Evolutionary conservation across 2,329 filamentous ascomycete species (phyloP).

Genomic region (Huntiella savannae): DNA sequence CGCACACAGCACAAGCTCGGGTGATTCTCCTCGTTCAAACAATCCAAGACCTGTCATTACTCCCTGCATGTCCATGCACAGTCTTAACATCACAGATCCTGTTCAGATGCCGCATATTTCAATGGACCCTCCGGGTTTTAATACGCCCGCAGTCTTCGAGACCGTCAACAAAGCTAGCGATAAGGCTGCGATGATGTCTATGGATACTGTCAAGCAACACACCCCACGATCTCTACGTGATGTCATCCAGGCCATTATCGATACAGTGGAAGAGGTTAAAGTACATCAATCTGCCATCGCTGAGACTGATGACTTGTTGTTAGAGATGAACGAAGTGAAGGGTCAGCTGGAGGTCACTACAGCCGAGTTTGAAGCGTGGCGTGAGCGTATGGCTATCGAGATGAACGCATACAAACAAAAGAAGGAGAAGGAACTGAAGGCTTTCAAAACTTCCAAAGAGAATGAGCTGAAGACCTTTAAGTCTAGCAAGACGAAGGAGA

Average conservation of each 20-base stretch:
- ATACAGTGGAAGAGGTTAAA: conserved; percentile 8
- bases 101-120: not conserved
- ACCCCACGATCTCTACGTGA: not conserved
- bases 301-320: conserved; percentile 8
- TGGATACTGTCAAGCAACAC: not conserved
- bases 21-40: not conserved
- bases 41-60: conserved; percentile 1
- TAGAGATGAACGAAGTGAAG: conserved; percentile 10
- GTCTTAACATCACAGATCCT: too few species aligned
- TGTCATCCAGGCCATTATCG: conserved; percentile 8
- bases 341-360: conserved; percentile 8
- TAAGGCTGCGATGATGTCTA: not conserved
- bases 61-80: conserved; percentile 4
- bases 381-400: conserved; percentile 9
- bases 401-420: conserved; percentile 8
- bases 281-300: conserved; percentile 4
- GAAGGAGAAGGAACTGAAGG: conserved; percentile 9
- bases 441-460: conserved; percentile 8
- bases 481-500: conserved; percentile 10
- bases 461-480: conserved; percentile 8
- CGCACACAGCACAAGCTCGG: not conserved
- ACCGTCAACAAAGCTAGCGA: not conserved
- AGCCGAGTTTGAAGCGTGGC: conserved; percentile 7
- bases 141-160: not conserved
- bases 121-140: not conserved